Base-by-base conservation (phyloP, 1,284 basidiomycete species). In the Schizophyllum amplum region DNA sequence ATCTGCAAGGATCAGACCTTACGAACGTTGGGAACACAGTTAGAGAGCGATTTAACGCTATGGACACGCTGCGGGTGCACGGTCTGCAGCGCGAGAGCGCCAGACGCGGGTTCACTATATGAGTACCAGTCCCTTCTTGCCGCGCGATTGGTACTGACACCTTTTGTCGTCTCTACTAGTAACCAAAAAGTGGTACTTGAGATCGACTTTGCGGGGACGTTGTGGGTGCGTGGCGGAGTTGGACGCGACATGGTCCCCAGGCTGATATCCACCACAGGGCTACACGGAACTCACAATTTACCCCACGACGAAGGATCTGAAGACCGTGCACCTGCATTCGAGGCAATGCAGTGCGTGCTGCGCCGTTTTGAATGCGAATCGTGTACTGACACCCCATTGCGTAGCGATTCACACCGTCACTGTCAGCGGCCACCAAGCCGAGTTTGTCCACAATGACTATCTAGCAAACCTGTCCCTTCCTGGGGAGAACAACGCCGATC, bases 151-250 rank as follows among this genome's bases (percentile, higher is more conserved):
- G 60, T 72, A 66, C 77, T 89, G 72, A 88, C 76, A 75, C 65
- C 64, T 59, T 7, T 58, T 74, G 64, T 64, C 66, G 75, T 87
- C 68, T 85, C 70, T 84, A 90, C 87, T 86, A 89, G 87, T 75
- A 90, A 95, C 74, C 93, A 95, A 79, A 92, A 92, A 69, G 91
- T 94, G 55, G 90, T 91, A 60, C 75, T 95, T 62, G 92, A 95
- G 73, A 84, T 95, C 61, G 87, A 92, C 75, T 92, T 95, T 72
- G 78, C 83, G 23, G 91, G 90, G 17, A 76, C 75, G 66, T 77
- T 92, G 63, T 90, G 87, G 83, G 90, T 90, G 72, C 62, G 79
- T 59, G 52, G 47, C 52, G 54, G 33, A 60, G 60, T 46, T 52
- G 55, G 9, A n/a, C 52, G 54, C 53, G 59, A n/a, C 52, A 42